These are phyloP conservation scores for Pachyrhizus erosus DNA, from an alignment of 306 rosid species.

Conservation along the genomic window DNA sequence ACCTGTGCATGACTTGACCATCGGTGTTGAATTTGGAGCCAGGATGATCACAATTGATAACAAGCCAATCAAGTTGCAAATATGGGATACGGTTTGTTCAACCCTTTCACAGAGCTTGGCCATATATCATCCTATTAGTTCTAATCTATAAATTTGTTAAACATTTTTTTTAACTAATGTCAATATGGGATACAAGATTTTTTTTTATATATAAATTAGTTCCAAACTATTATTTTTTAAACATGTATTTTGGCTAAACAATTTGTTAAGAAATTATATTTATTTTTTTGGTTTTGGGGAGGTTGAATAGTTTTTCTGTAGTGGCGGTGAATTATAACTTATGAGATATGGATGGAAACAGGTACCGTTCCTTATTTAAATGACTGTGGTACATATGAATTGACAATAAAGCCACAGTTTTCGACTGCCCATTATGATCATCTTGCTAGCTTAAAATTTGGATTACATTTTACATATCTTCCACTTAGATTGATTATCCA, in stretches of 20 bases:
- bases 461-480: constrained; percentile 5
- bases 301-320: constrained; percentile 14
- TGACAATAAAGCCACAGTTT: neutral
- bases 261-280: too few relatives aligned
- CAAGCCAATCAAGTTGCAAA: constrained; percentile 94
- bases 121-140: neutral
- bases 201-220: too few relatives aligned
- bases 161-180: neutral
- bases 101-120: constrained; percentile 14
- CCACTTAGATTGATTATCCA: constrained; percentile 17
- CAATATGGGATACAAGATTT: too few relatives aligned
- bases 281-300: constrained; percentile 8
- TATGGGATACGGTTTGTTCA: constrained; percentile 94
- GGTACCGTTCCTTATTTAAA: neutral
- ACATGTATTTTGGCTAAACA: too few relatives aligned
- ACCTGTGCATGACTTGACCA: constrained; percentile 95
- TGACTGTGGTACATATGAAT: constrained; percentile 7
- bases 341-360: constrained; percentile 12
- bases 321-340: neutral
- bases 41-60: constrained; percentile 94
- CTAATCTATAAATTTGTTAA: neutral
- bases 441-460: neutral
- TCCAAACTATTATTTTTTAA: too few relatives aligned
- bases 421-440: constrained; percentile 1
- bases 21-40: constrained; percentile 99